Evolutionary conservation across 495 filamentous ascomycete species (phyloP), one percentile per base, ranked within the genome.

Genomic region (Letharia lupina): DNA sequence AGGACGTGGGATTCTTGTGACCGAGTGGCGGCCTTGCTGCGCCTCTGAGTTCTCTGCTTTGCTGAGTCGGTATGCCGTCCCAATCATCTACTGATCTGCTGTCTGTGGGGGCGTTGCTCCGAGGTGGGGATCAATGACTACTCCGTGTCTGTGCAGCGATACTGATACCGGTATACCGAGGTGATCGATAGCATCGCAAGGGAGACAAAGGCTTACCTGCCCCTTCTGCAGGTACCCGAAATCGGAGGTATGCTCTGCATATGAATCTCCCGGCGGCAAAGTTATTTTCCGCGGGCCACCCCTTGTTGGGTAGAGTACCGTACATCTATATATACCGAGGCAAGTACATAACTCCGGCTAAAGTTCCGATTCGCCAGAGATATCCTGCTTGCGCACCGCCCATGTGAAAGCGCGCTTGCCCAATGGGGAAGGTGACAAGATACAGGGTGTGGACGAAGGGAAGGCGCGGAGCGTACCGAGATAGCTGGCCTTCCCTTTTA

Each of bases 401-500:
- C 23, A 28, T 28, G 23, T 37, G 7, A 18, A n/a, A 16, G 33
- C 33, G 33, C 54, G 9, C 33, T 57, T 57, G 54, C 54, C 54
- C 13, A 4, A 20, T 57, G 20, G 33, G 54, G 54, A 57, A 57
- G 54, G 54, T 57, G 16, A 57, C 8, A 33, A 57, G 11, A 57
- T 1, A 35, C 2, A 16, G 23, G 28, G 52, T 35, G 31, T 56
- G 15, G 18, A 37, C 20, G 54, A 33, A 37, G 54, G 7, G 33
- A 57, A 56, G 52, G 54, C 16, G 54, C 54, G 54, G 54, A 57
- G 54, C 54, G 54, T 37, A 57, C 54, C 54, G 54, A 57, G 13
- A 54, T 5, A 35, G 5, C 54, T 37, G 11, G 7, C 13, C 20
- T 20, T 47, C 18, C 7, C 18, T 18, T 7, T 57, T 4, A 16